Base-by-base conservation (phyloP, 1,284 basidiomycete genomes). In the Singerocomus inundabilis region DNA sequence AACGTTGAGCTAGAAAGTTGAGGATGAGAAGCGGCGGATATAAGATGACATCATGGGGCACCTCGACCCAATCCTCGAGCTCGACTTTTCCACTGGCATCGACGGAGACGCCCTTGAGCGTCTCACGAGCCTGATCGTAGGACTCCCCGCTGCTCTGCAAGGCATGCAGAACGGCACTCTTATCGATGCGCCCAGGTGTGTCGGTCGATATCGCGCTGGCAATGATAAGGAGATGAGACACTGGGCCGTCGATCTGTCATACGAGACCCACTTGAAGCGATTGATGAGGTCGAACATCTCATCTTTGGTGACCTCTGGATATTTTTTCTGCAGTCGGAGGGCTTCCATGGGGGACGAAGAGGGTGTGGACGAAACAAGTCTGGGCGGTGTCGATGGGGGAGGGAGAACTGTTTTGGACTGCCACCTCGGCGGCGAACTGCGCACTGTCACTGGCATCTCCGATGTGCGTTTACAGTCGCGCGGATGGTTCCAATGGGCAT, bases 21-120 rank as follows among this genome's bases (percentile, higher is more conserved):
- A 44, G 12, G 52, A 39, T 58, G 52, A 58, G 56, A 55, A 49
- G 57, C 51, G 46, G 48, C 30, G 36, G 43, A 38, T 26, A 37
- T 25, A 45, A 36, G 51, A 55, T 58, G 55, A 54, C 51, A 56
- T 61, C 44, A 39, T 36, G 46, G 55, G 82, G 52, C 62, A 92
- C 91, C 78, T 96, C 93, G 42, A 99, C 94, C 85, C 94, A 99
- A 70, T 99, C 96, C 60, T 99, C 97, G 51, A 99, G 76, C 72
- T 98, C 97, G 52, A 99, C 87, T 66, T 94, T 92, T 32, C 97
- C 97, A 60, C 89, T 93, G 7, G 96, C 88, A 67, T 99, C 96
- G 37, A 98, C 83, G 57, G 88, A 89, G 66, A 98, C 95, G 58
- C 88, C 82, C 75, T 99, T 99, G 68, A 99, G 77, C 0, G 95